Base-by-base conservation (phyloP, 2,329 filamentous ascomycete genomes). In the Cryphonectria nitschkei region DNA sequence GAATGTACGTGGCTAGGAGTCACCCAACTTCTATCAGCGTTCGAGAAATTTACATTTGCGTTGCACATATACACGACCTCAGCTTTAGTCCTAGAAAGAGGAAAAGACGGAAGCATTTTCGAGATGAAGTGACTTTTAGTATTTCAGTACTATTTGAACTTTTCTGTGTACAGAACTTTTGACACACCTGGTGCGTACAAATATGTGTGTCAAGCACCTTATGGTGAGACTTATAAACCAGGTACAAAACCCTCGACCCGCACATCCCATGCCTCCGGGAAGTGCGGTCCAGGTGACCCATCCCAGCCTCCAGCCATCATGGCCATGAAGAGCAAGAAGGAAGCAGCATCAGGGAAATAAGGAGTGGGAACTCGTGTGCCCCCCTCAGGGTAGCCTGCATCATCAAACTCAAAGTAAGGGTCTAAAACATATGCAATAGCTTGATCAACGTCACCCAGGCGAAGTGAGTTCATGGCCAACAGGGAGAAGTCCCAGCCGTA, bases 221-320 rank as follows among this genome's bases (percentile, higher is more conserved):
- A 5, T 0, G 13, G 32, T 29, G 64, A 19, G 5, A 2, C 11
- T 71, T 73, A 83, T 68, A 82, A 58, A 0, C 78, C 80, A 13
- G 79, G 78, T 7, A 77, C 64, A 69, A 88, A 88, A 0, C 84
- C 85, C 69, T 88, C 86, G 39, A 81, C 82, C 52, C 74, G 80
- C 1, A 83, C 83, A 56, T 82, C 76, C 86, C 86, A 88, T 0
- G 75, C 81, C 26, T 78, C 75, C 0, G 86, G 86, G 72, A 86
- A 87, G 65, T 86, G 80, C 46, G 77, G 72, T 9, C 81, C 84
- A n/a, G 81, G 80, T 63, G 75, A 76, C 1, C 82, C 84, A 74
- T 88, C 86, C 87, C 87, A 89, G 0, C 85, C 87, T 1, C 85
- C 86, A 14, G 85, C 84, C 83, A 89, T 84, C 85, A 88, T 87